Conservation (phyloP, 805 yeast species). For the Monosporozyma siamensis region DNA sequence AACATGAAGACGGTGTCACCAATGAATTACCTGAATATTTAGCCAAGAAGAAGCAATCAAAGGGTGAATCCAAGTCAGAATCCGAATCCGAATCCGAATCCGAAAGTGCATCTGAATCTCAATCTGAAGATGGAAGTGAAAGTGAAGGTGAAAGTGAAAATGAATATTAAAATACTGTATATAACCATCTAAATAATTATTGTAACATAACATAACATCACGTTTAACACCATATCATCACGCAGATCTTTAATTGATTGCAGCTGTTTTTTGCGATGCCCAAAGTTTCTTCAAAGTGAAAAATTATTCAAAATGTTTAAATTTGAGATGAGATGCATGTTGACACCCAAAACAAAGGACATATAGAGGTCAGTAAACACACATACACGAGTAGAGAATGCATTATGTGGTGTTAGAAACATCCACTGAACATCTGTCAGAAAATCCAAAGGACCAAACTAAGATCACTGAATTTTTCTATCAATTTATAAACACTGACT, state of each 20-base stretch:
- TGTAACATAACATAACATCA: no score
- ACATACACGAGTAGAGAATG: conserved; percentile 4
- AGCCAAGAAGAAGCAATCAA: conserved; percentile 2
- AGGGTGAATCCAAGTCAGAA: conserved; percentile 3
- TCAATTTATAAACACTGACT: conserved; percentile 50
- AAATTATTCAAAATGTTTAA: no score
- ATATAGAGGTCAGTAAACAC: neutral
- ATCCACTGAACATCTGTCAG: conserved; percentile 6
- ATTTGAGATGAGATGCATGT: no score
- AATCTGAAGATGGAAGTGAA: neutral
- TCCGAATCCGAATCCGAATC: neutral
- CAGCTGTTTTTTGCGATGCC: no score
- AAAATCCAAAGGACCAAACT: conserved; percentile 46
- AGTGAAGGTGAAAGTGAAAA: no score
- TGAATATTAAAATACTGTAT: no score
- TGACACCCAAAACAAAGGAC: no score
- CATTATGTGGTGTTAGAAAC: conserved; percentile 11
- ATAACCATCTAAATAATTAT: no score
- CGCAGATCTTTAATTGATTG: no score
- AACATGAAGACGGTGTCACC: conserved; percentile 53
- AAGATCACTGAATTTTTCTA: conserved; percentile 64
- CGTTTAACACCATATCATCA: no score
- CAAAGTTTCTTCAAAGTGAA: no score
- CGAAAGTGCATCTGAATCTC: conserved; percentile 2
- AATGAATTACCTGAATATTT: conserved; percentile 33